Conservation (phyloP, 2,329 filamentous ascomycete species). For the Alternaria gaisen region DNA sequence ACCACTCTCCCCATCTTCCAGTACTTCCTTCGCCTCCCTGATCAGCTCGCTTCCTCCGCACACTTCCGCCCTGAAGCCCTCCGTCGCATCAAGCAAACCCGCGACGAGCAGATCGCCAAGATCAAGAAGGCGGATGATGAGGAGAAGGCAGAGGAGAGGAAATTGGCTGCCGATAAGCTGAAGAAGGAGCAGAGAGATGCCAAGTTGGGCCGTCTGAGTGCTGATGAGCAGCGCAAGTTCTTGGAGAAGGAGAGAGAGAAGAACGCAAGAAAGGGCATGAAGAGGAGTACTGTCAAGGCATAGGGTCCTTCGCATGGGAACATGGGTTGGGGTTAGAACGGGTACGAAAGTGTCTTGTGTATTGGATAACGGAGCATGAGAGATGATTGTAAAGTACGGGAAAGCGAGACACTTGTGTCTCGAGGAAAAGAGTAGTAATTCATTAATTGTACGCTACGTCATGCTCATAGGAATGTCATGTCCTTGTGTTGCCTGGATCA, state of each 20-base stretch:
- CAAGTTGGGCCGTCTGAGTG: constrained; percentile 76
- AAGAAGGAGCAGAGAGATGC: constrained; percentile 79
- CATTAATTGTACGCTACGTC: constrained; percentile 6
- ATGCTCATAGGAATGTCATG: background rate
- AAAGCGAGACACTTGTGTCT: background rate
- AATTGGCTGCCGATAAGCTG: constrained; percentile 65
- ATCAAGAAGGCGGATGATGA: constrained; percentile 82
- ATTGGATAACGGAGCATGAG: background rate
- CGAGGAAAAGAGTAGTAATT: constrained; percentile 3
- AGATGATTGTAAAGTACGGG: constrained; percentile 10
- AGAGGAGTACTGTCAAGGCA: constrained; percentile 67
- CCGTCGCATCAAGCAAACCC: constrained; percentile 80
- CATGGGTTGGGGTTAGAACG: background rate
- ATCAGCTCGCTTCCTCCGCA: constrained; percentile 76
- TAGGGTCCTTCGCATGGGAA: constrained; percentile 14
- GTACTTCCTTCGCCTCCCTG: constrained; percentile 84
- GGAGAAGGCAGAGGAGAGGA: constrained; percentile 70
- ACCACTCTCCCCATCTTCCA: constrained; percentile 79
- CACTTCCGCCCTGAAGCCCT: constrained; percentile 90
- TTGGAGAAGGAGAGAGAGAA: constrained; percentile 88
- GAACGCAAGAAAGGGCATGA: constrained; percentile 74
- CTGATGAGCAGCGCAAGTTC: constrained; percentile 62
- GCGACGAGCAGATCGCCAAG: constrained; percentile 81
- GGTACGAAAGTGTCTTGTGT: background rate
- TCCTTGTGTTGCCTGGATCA: background rate